Evolutionary conservation across 2,329 filamentous ascomycete genomes (phyloP), one percentile per base, ranked within the genome.

Genomic region (Malbranchea zuffiana): DNA sequence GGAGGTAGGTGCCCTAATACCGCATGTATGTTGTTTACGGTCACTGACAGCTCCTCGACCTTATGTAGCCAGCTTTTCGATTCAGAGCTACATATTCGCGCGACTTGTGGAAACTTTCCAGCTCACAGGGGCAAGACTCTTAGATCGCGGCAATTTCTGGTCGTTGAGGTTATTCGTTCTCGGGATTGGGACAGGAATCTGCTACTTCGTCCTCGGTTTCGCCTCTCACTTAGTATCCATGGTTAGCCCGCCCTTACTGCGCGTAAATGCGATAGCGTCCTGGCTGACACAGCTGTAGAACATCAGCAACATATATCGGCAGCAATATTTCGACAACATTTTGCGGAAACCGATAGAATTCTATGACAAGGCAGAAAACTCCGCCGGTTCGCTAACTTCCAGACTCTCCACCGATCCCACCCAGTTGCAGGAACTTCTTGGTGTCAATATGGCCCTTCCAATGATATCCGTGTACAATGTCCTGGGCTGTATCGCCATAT

Each of bases 381-480:
- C 67, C 2, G 60, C 62, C 3, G 69, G 68, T 3, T 60, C 63
- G 3, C 48, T 73, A 5, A 63, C 66, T 4, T 63, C 65, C 3
- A 57, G 63, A 8, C 52, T 71, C 5, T 61, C 65, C 0, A 64
- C 66, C 4, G 65, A 71, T 32, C 64, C 69, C 2, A 68, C 65
- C 8, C 60, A 67, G 17, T 46, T 74, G 1, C 62, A 67, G 47
- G 68, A 73, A 40, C 48, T 72, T 3, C 52, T 73, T 12, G 66
- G 68, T 1, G 47, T 62, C 0, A 71, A 66, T 19, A 50, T 63
- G 13, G 55, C 54, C 5, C 55, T 68, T 32, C 65, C 75, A 2
- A 67, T 82, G 45, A 72, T 78, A 13, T 74, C 78, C 6, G 51
- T 80, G 15, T 78, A 83, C 51, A 79, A 73, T 32, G 57, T 87